Evolutionary conservation across 2,329 filamentous ascomycete genomes (phyloP).

Genomic region (Clarireedia hainanense): DNA sequence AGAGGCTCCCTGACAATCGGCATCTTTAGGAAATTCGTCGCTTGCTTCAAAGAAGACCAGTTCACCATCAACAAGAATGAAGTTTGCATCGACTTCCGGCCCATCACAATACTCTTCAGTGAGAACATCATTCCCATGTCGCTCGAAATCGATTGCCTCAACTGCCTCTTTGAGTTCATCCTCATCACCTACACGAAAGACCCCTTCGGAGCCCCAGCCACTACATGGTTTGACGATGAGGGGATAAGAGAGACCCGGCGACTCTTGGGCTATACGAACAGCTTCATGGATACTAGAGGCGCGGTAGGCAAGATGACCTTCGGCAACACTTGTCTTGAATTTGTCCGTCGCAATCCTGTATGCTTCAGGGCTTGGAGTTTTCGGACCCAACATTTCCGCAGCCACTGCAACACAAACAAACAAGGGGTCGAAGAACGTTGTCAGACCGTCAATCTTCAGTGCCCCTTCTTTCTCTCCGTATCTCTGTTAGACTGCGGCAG

Average conservation of each 20-base stretch:
- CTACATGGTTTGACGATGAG: conserved; percentile 7
- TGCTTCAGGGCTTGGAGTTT: neutral
- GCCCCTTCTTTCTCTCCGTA: neutral
- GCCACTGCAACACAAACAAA: neutral
- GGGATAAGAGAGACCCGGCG: neutral
- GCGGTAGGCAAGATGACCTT: no score
- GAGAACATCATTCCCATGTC: neutral
- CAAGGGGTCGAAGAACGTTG: neutral
- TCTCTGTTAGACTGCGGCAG: no score
- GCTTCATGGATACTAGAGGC: no score
- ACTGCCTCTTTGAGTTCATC: neutral
- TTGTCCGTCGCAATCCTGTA: neutral
- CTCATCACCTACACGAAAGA: neutral
- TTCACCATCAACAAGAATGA: conserved; percentile 2
- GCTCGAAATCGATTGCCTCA: neutral
- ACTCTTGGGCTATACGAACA: no score
- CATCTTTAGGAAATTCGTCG: conserved; percentile 6
- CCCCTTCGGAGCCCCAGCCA: conserved; percentile 8
- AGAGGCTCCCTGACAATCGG: neutral
- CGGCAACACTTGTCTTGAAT: neutral
- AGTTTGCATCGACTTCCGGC: conserved; percentile 10
- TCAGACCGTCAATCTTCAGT: conserved; percentile 3
- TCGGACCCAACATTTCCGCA: neutral
- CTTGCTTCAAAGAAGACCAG: conserved; percentile 7
- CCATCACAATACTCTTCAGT: conserved; percentile 4